These are phyloP conservation scores for Bromus sterilis DNA, from an alignment of 176 grass and related monocot species.

Conservation along the genomic window DNA sequence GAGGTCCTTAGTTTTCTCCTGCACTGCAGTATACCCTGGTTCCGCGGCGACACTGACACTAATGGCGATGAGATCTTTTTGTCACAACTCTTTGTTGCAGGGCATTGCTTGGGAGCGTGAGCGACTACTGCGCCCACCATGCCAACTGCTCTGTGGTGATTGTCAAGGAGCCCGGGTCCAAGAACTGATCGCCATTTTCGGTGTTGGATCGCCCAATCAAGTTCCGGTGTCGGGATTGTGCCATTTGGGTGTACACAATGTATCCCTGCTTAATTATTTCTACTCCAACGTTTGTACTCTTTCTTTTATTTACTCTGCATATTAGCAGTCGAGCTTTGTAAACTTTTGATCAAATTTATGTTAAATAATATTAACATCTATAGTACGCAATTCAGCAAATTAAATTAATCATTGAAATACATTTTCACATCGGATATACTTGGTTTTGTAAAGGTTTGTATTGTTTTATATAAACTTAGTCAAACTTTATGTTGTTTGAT, in stretches of 20 bases:
- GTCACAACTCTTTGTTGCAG: background rate
- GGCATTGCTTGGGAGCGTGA: conserved; percentile 61
- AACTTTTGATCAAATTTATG: background rate
- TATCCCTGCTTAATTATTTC: background rate
- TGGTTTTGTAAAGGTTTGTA: background rate
- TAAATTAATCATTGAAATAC: background rate
- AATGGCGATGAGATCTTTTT: background rate
- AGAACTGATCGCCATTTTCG: background rate
- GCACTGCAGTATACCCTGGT: too few species aligned
- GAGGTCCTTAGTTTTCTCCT: conserved; percentile 12
- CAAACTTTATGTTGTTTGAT: background rate
- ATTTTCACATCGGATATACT: background rate
- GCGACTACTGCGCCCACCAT: conserved; percentile 76
- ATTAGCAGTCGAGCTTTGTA: background rate
- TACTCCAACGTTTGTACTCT: background rate
- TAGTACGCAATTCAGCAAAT: background rate
- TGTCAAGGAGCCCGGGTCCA: conserved; percentile 48
- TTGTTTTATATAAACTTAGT: background rate
- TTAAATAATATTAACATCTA: background rate
- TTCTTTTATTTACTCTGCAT: background rate
- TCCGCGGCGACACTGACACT: background rate
- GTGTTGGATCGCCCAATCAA: background rate
- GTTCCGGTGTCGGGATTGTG: background rate
- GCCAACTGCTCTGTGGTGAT: conserved; percentile 60
- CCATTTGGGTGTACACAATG: background rate